Base-by-base conservation (phyloP, 331 rosid genomes). In the Quercus lobata region DNA sequence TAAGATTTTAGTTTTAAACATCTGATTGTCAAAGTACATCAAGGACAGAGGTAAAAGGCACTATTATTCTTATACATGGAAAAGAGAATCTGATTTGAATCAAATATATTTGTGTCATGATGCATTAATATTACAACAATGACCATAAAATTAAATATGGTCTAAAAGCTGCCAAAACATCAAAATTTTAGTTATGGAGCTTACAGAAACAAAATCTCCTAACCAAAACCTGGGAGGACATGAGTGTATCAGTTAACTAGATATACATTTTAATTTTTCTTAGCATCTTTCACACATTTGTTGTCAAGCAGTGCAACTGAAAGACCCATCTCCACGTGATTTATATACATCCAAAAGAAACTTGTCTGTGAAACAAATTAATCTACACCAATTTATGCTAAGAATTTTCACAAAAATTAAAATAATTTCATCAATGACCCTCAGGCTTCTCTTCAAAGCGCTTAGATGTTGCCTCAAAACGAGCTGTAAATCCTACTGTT, bases 401-500 rank as follows among this genome's bases (percentile, higher is more conserved):
- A 19, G 22, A 66, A 79, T 57, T 49, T 57, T 70, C 49, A 46
- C 34, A 18, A 17, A 30, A 24, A n/a, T 24, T 44, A 41, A 32
- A 24, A n/a, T 22, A 58, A 32, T 46, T 44, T 69, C 56, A 53
- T 76, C 57, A 78, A 63, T 46, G 53, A 25, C 19, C 73, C 72
- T 55, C 74, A 29, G 85, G 63, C 49, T 14, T 85, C 73, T 77
- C 86, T 70, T 87, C 89, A 24, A 85, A 66, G 35, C 89, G 92
- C 75, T 68, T 87, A 1, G 92, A 89, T 27, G 76, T 30, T 7
- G 98, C 98, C 83, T 86, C 91, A 18, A 93, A 86, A 70, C 98
- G 94, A 52, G 99, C 99, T 7, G 99, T 96, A 83, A 80, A 86
- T 21, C 99, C 99, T n/a, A 96, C 98, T 0, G 99, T 91, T 0